phyloP scores from a whole-genome alignment of 148 eudicot species.

The Cornus florida region DNA sequence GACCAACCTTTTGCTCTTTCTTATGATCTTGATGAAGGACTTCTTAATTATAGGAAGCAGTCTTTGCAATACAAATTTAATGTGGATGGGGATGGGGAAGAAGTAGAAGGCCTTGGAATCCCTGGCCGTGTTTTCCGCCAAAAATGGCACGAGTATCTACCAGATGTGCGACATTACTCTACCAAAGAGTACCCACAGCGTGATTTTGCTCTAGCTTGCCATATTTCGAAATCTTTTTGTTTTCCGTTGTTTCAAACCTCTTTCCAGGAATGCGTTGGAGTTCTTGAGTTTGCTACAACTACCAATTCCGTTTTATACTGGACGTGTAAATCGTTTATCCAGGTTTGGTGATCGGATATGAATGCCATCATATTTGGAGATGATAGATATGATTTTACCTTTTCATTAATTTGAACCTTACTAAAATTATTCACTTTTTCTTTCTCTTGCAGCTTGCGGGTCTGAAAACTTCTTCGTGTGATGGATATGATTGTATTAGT shows the following conservation, averaged over 20 bases:
- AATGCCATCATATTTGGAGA: too few relatives aligned
- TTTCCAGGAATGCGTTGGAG: constrained; percentile 68
- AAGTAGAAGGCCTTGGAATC: constrained; percentile 38
- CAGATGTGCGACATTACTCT: constrained; percentile 57
- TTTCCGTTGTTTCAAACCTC: constrained; percentile 64
- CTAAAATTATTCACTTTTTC: too few relatives aligned
- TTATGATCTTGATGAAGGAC: too few relatives aligned
- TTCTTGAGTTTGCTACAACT: constrained; percentile 60
- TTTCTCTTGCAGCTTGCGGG: not conserved
- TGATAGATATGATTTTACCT: too few relatives aligned
- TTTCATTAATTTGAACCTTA: too few relatives aligned
- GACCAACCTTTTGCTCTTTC: constrained; percentile 27
- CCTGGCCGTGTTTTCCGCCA: constrained; percentile 60
- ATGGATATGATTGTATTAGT: too few relatives aligned
- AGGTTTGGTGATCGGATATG: too few relatives aligned
- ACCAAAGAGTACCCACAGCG: constrained; percentile 52
- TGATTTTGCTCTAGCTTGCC: constrained; percentile 42
- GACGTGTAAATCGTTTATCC: too few relatives aligned
- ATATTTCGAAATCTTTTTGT: constrained; percentile 52
- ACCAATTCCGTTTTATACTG: too few relatives aligned
- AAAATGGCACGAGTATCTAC: constrained; percentile 59
- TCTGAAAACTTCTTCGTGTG: not conserved
- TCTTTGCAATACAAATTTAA: too few relatives aligned
- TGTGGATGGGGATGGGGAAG: too few relatives aligned
- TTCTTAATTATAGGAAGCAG: too few relatives aligned